A percentile compares a stretch with the other conserved stretches of the same genome.
phyloP scores from a whole-genome alignment of 2,329 filamentous ascomycete genomes.

The Cercospora citrullina region DNA sequence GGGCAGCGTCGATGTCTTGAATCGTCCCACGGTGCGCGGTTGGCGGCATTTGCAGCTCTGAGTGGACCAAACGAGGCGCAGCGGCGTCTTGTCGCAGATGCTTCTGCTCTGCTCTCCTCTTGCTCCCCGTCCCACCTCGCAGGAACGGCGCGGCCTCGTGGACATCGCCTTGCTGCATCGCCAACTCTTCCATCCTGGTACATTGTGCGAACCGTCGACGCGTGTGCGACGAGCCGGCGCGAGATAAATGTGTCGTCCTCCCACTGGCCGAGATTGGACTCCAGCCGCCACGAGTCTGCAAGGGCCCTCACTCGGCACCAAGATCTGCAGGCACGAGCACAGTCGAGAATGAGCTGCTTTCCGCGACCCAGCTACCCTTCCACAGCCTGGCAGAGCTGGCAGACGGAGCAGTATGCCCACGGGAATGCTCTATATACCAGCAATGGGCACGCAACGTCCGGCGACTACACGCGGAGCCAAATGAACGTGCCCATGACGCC shows the following conservation, averaged over 20 bases:
- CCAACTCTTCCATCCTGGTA: not conserved
- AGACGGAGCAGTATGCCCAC: constrained; percentile 8
- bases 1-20: not conserved
- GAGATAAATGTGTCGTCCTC: constrained; percentile 8
- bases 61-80: constrained; percentile 16
- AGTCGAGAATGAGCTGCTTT: constrained; percentile 13
- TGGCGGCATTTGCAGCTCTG: constrained; percentile 8
- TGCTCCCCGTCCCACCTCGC: not conserved
- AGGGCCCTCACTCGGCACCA: constrained; percentile 1
- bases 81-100: constrained; percentile 6
- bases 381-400: not conserved
- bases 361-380: not conserved
- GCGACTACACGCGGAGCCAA: not conserved
- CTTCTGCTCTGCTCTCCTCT: not conserved
- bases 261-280: not conserved
- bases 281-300: constrained; percentile 16
- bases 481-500: constrained; percentile 12
- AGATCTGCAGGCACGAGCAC: constrained; percentile 11
- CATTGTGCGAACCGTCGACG: not conserved
- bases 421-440: constrained; percentile 10
- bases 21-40: not conserved
- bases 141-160: constrained; percentile 3
- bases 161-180: constrained; percentile 6
- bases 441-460: not conserved
- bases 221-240: not conserved